A percentile compares a stretch with the other conserved stretches of the same genome.
Evolutionary conservation across 2,329 filamentous ascomycete genomes (phyloP).

Genomic region (Hymenoscyphus fraxineus): DNA sequence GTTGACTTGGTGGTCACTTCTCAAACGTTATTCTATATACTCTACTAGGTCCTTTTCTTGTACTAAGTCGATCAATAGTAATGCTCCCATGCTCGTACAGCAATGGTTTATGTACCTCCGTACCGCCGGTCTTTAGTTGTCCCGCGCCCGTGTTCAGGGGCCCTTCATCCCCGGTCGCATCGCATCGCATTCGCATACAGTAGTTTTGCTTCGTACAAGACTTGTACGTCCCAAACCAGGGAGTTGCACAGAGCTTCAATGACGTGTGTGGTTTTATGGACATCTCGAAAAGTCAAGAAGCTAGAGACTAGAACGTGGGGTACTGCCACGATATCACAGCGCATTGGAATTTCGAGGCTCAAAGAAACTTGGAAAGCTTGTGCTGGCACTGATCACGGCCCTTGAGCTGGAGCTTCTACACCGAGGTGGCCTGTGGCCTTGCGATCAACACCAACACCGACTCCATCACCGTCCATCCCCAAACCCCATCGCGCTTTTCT

Average conservation of each 20-base stretch:
- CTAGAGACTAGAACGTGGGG: neutral
- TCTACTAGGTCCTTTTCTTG: too few species aligned
- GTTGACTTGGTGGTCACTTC: neutral
- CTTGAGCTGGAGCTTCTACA: neutral
- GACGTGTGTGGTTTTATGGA: neutral
- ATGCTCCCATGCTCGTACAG: too few species aligned
- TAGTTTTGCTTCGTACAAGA: neutral
- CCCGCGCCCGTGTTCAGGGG: neutral
- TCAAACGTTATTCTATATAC: neutral
- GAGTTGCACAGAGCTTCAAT: neutral
- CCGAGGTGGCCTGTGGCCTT: neutral
- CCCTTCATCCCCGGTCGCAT: neutral
- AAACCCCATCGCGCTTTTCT: neutral
- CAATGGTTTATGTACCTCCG: too few species aligned
- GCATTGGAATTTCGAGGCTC: neutral
- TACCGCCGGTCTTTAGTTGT: neutral
- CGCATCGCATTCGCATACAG: neutral
- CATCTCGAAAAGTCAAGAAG: neutral
- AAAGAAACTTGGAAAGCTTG: neutral
- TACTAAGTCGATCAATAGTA: too few species aligned
- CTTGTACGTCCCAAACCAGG: neutral
- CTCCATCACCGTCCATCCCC: neutral
- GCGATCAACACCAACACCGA: neutral
- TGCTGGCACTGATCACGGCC: neutral
- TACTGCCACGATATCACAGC: too few species aligned